Evolutionary conservation across 2,329 filamentous ascomycete species (phyloP), one percentile per base, ranked within the genome.

Genomic region (Epichloe hybrida): DNA sequence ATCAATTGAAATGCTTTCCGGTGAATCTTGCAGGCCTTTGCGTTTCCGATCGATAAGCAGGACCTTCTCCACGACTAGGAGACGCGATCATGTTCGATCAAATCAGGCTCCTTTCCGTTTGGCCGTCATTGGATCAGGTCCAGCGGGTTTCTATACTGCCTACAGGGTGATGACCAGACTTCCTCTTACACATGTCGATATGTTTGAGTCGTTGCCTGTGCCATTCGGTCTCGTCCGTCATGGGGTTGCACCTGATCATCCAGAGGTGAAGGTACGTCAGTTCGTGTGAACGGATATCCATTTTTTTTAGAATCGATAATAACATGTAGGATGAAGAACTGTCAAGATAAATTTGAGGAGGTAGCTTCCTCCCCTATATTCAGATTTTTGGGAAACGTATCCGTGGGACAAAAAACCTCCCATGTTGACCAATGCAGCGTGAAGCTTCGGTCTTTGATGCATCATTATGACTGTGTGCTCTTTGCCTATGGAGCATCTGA

Each of bases 241-340:
- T 62, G 93, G 93, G 8, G 93, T 98, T 52, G 94, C 93, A n/a
- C 93, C 93, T 5, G 93, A 98, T 65, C 93, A 98, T 68, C 91
- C 93, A 0, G 91, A 98, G 70, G 93, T 98, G 58, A 98, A 98
- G 80, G 88, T 93, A 70, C 53, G 69, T 31, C 9, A 31, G 31
- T 44, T 31, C n/a, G 21, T 20, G 43, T 9, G 11, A 17, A 38
- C 27, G 27, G 27, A 42, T 34, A 17, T 17, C 13, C 15, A 9
- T n/a, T 13, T 17, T 9, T 47, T 35, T 13, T 37, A n/a, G n/a
- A 21, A 52, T 20, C 4, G 31, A 40, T 39, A 47, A 41, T 53
- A 48, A 53, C 44, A 20, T 13, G 15, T 23, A 15, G 15, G 5
- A 13, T 62, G 12, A 49, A 94, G 88, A 97, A 96, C 64, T 97